Base-by-base conservation (phyloP, 2,329 filamentous ascomycete genomes). In the Trichoderma gracile region DNA sequence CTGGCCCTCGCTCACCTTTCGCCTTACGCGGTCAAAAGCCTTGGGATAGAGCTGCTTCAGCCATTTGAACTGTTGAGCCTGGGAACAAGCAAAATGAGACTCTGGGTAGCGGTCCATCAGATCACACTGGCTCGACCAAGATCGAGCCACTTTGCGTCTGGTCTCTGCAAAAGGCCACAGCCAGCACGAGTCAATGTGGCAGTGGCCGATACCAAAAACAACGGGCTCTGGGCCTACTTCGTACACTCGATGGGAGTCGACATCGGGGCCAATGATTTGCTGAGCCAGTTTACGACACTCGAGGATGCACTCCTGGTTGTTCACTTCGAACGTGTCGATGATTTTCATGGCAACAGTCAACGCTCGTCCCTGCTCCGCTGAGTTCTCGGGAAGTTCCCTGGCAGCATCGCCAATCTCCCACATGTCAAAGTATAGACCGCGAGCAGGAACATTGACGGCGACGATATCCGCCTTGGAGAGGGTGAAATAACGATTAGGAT, bases 1-100 rank as follows among this genome's bases (percentile, higher is more conserved):
- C 67, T 86, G 89, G 23, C 93, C 94, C 71, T 93, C 88, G 77
- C 92, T 92, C 66, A 98, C 89, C 83, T 97, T 96, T 63, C 84
- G 81, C 80, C 96, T 96, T 69, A 99, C 94, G 17, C 94, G 89
- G 70, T 96, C 90, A 74, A 92, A 98, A 2, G 92, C 90, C 46
- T 88, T 88, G 0, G 95, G 94, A 73, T 99, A 99, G 69, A 92
- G 82, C 70, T 90, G 81, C 78, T 98, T 93, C 33, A 98, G 83
- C 95, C 95, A 99, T 77, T 97, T 97, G 83, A 92, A 99, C 76
- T 99, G 95, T 75, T 99, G 95, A 19, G 94, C 95, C 74, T 97
- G 93, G 0, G 93, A 97, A 73, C 90, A 93, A 60, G 90, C 88
- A 80, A 99, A 99, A 53, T 92, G 88, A 72, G 96, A 89, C 78